A percentile compares a stretch with the other conserved stretches of the same genome.
These are phyloP conservation scores for Pichia cabralensis DNA, from an alignment of 805 yeast genomes.

Conservation along the genomic window DNA sequence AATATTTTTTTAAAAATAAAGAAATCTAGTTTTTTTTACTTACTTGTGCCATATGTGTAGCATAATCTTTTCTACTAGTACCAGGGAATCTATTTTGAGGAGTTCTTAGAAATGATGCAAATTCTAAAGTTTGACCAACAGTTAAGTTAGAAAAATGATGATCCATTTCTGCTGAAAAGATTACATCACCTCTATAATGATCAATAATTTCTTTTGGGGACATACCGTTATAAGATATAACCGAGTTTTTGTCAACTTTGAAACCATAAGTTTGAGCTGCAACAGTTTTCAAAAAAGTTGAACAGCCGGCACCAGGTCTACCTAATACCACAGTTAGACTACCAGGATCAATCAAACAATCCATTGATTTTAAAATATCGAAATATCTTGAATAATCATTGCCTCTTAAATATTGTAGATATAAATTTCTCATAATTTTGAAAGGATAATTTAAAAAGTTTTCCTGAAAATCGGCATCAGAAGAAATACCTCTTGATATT, in stretches of 20 bases:
- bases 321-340: slow-evolving; percentile 62
- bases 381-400: slow-evolving; percentile 18
- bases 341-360: slow-evolving; percentile 49
- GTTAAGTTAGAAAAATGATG: slow-evolving; percentile 56
- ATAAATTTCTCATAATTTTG: slow-evolving; percentile 25
- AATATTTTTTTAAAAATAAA: background rate
- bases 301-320: slow-evolving; percentile 72
- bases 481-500: slow-evolving; percentile 54
- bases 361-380: slow-evolving; percentile 53
- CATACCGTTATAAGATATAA: slow-evolving; percentile 44
- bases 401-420: slow-evolving; percentile 16
- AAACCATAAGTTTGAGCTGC: slow-evolving; percentile 52
- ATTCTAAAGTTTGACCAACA: slow-evolving; percentile 52
- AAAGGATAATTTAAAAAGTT: slow-evolving; percentile 38
- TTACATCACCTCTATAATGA: slow-evolving; percentile 56
- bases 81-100: slow-evolving; percentile 50
- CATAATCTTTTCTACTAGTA: slow-evolving; percentile 38
- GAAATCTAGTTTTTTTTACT: background rate
- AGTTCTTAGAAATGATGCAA: slow-evolving; percentile 50
- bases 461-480: slow-evolving; percentile 58
- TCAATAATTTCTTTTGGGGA: slow-evolving; percentile 36
- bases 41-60: slow-evolving; percentile 42
- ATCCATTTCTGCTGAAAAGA: slow-evolving; percentile 60
- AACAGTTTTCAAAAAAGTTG: slow-evolving; percentile 52
- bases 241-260: slow-evolving; percentile 34